Evolutionary conservation across 2,329 filamentous ascomycete species (phyloP).

Genomic region (Dryadomyces quercus-mongolicae): DNA sequence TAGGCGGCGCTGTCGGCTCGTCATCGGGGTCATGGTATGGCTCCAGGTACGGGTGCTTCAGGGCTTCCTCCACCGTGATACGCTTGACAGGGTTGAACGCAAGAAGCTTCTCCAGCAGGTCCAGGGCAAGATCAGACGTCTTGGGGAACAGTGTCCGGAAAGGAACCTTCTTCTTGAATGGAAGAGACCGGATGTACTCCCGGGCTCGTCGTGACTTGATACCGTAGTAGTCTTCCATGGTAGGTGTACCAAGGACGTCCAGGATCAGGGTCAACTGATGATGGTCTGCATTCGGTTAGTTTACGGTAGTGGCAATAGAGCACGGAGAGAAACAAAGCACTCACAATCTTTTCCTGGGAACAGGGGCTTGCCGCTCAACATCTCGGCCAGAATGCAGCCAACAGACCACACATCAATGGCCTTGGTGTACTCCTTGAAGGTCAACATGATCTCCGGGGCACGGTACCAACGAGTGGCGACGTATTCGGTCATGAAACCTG

Average conservation of each 20-base stretch:
- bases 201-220: slow-evolving; percentile 96
- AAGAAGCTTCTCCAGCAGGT: slow-evolving; percentile 87
- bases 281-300: slow-evolving; percentile 51
- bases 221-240: slow-evolving; percentile 99
- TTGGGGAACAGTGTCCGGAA: slow-evolving; percentile 97
- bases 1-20: slow-evolving; percentile 90
- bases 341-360: slow-evolving; percentile 98
- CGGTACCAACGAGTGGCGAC: slow-evolving; percentile 98
- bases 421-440: slow-evolving; percentile 99
- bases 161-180: slow-evolving; percentile 99
- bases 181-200: slow-evolving; percentile 94
- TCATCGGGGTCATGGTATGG: slow-evolving; percentile 98
- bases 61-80: slow-evolving; percentile 92
- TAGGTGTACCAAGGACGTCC: slow-evolving; percentile 92
- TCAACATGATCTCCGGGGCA: slow-evolving; percentile 98
- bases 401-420: slow-evolving; percentile 99
- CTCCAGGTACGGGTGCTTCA: slow-evolving; percentile 96
- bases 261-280: slow-evolving; percentile 95
- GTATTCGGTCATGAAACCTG: slow-evolving; percentile 99
- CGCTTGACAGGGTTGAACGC: slow-evolving; percentile 98
- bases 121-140: slow-evolving; percentile 92
- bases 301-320: background rate
- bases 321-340: slow-evolving; percentile 23
- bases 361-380: slow-evolving; percentile 94
- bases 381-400: slow-evolving; percentile 94